Percentiles rank a stretch among this genome's conserved stretches.
Evolutionary conservation across 768 basidiomycete species (phyloP).

Genomic region (Lactifluus hygrophoroides): DNA sequence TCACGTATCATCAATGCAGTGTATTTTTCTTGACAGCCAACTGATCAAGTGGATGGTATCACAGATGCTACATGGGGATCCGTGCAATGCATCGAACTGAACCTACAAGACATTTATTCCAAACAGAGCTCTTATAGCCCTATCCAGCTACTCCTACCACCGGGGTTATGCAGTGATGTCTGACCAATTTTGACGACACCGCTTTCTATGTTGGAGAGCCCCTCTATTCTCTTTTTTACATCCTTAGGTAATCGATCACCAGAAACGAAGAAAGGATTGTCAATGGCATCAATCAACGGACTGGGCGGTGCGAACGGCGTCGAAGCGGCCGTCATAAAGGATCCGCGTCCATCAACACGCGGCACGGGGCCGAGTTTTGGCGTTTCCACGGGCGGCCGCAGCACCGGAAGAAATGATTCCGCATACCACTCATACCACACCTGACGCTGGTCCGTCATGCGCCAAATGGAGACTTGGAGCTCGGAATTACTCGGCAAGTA

Average conservation of each 20-base stretch:
- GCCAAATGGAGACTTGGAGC: conserved; percentile 89
- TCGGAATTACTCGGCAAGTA: conserved; percentile 92
- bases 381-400: conserved; percentile 29
- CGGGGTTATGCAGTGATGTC: conserved; percentile 85
- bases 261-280: conserved; percentile 29
- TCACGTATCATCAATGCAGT: not conserved
- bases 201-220: conserved; percentile 26
- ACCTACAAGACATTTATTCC: not conserved
- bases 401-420: conserved; percentile 77
- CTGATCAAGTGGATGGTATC: not conserved
- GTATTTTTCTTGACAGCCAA: not conserved
- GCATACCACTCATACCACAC: conserved; percentile 99
- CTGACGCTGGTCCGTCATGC: conserved; percentile 76
- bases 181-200: conserved; percentile 85
- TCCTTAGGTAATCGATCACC: conserved; percentile 18
- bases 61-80: not conserved
- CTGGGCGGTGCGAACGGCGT: conserved; percentile 38
- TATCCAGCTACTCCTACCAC: conserved; percentile 89
- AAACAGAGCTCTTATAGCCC: conserved; percentile 43
- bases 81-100: not conserved
- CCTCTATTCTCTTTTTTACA: conserved; percentile 15
- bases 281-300: conserved; percentile 63
- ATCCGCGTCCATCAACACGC: conserved; percentile 20
- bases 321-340: conserved; percentile 19
- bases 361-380: conserved; percentile 24